Percentiles rank a stretch among this genome's conserved stretches.
Conservation (phyloP, 768 basidiomycete genomes). For the Lentinula sp. region DNA sequence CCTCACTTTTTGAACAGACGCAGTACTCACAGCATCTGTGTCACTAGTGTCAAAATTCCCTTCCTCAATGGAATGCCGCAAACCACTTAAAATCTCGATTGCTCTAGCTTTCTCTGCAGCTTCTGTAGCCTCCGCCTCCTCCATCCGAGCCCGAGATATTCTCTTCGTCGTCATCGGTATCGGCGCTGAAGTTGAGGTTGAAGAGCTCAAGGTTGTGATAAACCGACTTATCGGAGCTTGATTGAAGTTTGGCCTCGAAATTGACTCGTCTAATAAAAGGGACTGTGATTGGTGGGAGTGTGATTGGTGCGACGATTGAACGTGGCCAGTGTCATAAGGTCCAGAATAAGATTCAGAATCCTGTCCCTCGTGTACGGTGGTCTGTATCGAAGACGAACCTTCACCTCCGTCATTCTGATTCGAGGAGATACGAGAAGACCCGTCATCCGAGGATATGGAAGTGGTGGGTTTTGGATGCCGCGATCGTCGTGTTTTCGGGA, state of each 20-base stretch:
- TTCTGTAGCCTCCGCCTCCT: neutral
- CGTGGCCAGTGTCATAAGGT: too few species aligned
- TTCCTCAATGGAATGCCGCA: too few species aligned
- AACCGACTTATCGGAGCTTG: neutral
- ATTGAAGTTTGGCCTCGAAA: neutral
- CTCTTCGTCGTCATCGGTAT: neutral
- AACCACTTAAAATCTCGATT: too few species aligned
- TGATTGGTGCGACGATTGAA: neutral
- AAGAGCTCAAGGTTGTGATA: neutral
- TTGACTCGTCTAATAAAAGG: neutral
- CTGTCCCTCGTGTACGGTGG: too few species aligned
- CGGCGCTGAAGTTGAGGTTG: neutral
- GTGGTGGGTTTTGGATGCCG: neutral
- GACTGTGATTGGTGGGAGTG: neutral
- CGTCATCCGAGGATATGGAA: neutral
- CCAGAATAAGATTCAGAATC: too few species aligned
- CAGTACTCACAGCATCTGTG: too few species aligned
- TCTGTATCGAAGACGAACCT: neutral
- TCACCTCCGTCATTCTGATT: neutral
- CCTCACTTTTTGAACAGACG: too few species aligned
- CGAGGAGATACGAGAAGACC: neutral
- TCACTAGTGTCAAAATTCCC: too few species aligned
- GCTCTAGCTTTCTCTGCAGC: neutral
- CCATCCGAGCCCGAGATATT: neutral
- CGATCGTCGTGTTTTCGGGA: constrained; percentile 8